These are phyloP conservation scores for Ogataea ganodermae DNA, from an alignment of 805 yeast species.

Conservation along the genomic window DNA sequence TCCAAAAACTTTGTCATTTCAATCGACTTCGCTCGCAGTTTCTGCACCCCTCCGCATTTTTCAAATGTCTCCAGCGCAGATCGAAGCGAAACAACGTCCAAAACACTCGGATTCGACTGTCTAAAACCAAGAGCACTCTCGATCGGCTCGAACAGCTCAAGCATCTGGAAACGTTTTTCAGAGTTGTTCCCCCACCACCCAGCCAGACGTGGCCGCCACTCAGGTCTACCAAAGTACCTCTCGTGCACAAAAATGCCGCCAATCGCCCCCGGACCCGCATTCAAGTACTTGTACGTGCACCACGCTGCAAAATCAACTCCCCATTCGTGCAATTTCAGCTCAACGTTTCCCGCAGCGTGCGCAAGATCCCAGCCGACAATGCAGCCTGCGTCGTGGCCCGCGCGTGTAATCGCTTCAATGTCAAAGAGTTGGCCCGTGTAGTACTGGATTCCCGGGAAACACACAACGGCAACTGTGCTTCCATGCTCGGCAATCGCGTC, in stretches of 20 bases:
- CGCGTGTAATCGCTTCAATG: constrained; percentile 65
- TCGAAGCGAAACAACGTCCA: constrained; percentile 75
- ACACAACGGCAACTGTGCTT: constrained; percentile 67
- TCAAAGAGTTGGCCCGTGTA: constrained; percentile 90
- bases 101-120: constrained; percentile 87
- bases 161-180: constrained; percentile 72
- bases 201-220: constrained; percentile 68
- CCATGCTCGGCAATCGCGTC: constrained; percentile 54
- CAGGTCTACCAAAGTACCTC: constrained; percentile 26
- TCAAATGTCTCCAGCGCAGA: constrained; percentile 64
- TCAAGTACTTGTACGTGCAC: constrained; percentile 91
- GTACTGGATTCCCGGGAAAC: constrained; percentile 88
- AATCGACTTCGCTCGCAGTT: constrained; percentile 56
- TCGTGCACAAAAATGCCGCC: constrained; percentile 84
- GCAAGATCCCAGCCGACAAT: constrained; percentile 94
- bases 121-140: constrained; percentile 85
- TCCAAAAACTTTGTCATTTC: constrained; percentile 60
- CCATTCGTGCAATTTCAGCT: constrained; percentile 80
- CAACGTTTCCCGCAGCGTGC: constrained; percentile 90
- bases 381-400: constrained; percentile 54
- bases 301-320: constrained; percentile 90
- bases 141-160: constrained; percentile 75
- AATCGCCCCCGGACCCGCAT: constrained; percentile 92
- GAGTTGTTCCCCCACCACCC: constrained; percentile 98
- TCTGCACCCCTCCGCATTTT: constrained; percentile 63